phyloP scores from a whole-genome alignment of 1,284 basidiomycete species.

The Ceratobasidium papillatum region DNA sequence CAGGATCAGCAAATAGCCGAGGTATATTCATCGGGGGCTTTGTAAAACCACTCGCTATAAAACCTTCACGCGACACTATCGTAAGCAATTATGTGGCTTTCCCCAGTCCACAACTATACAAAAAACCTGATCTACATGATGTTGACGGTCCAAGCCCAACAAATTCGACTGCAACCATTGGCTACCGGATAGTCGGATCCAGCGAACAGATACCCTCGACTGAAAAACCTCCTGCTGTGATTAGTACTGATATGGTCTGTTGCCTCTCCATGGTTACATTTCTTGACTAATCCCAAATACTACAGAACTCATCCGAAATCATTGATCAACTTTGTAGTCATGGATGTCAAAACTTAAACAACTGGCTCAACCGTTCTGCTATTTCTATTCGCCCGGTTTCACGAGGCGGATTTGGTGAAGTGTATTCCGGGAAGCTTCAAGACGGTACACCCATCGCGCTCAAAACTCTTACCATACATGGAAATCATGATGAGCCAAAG shows the following conservation, averaged over 20 bases:
- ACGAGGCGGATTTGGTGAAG: neutral
- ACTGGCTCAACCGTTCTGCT: neutral
- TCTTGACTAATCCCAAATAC: neutral
- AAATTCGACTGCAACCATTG: neutral
- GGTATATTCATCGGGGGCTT: neutral
- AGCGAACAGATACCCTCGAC: neutral
- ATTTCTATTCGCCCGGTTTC: neutral
- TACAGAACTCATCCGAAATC: neutral
- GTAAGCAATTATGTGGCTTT: neutral
- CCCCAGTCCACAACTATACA: neutral
- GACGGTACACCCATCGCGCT: neutral
- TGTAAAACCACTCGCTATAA: neutral
- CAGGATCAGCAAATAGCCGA: neutral
- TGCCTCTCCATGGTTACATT: no score
- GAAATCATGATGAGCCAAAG: neutral
- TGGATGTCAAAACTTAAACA: neutral
- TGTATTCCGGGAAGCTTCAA: neutral
- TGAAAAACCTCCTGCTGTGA: neutral
- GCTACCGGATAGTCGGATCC: neutral
- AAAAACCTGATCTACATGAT: neutral
- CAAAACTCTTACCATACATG: neutral
- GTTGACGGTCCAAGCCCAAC: neutral
- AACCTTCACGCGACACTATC: neutral
- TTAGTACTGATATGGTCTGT: neutral
- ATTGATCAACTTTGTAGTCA: neutral